Evolutionary conservation across 2,329 filamentous ascomycete genomes (phyloP), one percentile per base, ranked within the genome.

Genomic region (Davidsoniella australis): DNA sequence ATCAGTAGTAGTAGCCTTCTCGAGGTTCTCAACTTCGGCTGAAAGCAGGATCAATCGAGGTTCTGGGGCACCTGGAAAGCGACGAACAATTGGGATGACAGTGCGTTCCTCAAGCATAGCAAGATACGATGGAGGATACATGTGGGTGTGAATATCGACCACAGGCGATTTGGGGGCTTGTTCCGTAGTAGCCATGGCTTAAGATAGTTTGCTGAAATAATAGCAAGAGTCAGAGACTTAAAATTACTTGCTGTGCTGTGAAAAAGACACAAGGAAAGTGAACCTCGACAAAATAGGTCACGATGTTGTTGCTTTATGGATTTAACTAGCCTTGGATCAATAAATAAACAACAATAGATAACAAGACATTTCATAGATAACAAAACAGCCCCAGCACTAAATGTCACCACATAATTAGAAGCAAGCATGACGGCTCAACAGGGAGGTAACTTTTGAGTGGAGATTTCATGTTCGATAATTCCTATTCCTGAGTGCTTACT

Each of bases 1-100:
- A 18, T 42, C 46, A 10, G 10, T 14, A 33, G 10, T 14, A 33
- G 29, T 65, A 2, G 77, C 67, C 46, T 66, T 65, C n/a, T 70
- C 63, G 17, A 72, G 60, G 3, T 66, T 63, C 43, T 67, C 64
- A 44, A 66, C 63, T 57, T 73, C 70, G 18, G 68, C 62, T 23
- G 65, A 72, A 4, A 84, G 68, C 49, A 84, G 77, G 53, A 84
- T 76, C 50, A 85, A 73, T 10, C 81, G 77, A 41, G 78, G 73
- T 41, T 75, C 73, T 16, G 67, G 61, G 20, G 66, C 56, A 41
- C 66, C 73, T 51, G 68, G 69, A 57, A 85, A 85, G 16, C 69
- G 72, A 52, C 81, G 75, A 51, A 88, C 77, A 52, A 87, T 75
- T 33, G 84, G 84, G 54, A 88, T 83, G 18, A 68, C 68, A 43